Base-by-base conservation (phyloP, 2,329 filamentous ascomycete species). In the Paraphoma sp. region DNA sequence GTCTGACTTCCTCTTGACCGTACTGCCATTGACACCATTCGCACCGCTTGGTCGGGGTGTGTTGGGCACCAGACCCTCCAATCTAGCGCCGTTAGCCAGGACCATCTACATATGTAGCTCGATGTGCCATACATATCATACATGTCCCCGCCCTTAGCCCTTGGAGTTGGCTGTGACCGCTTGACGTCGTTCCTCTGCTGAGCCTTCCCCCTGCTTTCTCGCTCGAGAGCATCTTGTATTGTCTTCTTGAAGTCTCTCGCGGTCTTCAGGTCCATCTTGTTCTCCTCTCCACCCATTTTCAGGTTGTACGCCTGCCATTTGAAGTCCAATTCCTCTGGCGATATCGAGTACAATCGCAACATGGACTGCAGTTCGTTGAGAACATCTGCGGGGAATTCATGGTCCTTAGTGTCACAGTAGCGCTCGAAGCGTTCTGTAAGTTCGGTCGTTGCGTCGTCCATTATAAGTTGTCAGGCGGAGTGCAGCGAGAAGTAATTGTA, bases 221-320 rank as follows among this genome's bases (percentile, higher is more conserved):
- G 87, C 75, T 97, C 93, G 50, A 98, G 80, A 38, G 86, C 84
- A 69, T 97, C 93, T 71, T 94, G 92, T 7, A 97, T 84, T 70
- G 91, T 89, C 72, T 92, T 90, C 76, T 97, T 97, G 74, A 99
- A 90, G 53, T 87, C 86, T 43, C 89, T 86, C 45, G 91, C 86
- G 0, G 86, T 89, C 38, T 89, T 86, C 42, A 96, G 82, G 46
- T 89, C 86, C 59, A 91, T 79, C 57, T 84, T 88, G 59, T 88
- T 88, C 54, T 92, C 90, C 54, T 96, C 92, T 46, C 87, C 81
- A 23, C 93, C 92, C 88, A 98, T 93, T 78, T 94, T 96, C 74
- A 99, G 89, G 77, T 91, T 93, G 82, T 97, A 98, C 0, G 93
- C 94, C 77, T 99, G 95, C 95, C 95, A 99, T 83, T 98, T 98